Evolutionary conservation across 345 rosid genomes (phyloP), one percentile per base, ranked within the genome.

Genomic region (Ceriops tagal): DNA sequence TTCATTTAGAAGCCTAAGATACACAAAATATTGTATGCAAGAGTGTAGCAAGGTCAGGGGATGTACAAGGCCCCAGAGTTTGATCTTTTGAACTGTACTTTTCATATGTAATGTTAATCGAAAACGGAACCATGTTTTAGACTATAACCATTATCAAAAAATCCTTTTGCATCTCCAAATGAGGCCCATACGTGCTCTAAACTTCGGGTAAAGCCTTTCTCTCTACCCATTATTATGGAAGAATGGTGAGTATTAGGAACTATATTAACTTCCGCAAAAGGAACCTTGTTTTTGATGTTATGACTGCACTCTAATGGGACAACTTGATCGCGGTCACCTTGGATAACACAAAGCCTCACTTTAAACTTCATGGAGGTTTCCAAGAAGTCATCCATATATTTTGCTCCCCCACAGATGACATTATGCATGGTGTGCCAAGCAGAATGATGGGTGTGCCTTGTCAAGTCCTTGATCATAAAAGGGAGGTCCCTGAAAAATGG

Each of bases 361-460:
- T 66, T 37, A 1, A 76, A 70, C 21, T 70, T 62, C 3, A 62
- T 67, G 79, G 84, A 70, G 16, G 62, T 77, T 69, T 82, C 78
- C 60, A 90, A 71, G 61, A 78, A 82, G 4, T 78, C 83, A 61
- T 87, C 92, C 64, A 76, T 62, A 20, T 71, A 83, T 75, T 83
- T 92, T 0, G 85, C 86, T 67, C 92, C 96, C 32, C 95, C 91
- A 55, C 90, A 92, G 68, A 90, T 71, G 65, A 88, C 91, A 73
- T 90, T 92, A 63, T 90, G 95, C 95, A 88, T 83, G 31, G 84
- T 81, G 34, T 87, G 91, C 92, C 91, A 92, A 24, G 87, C 92
- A 0, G 98, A 90, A 68, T 76, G 89, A 77, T 92, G 98, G 9
- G 96, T 88, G 76, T 90, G 96, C 83, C 80, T 86, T 0, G 89